Conservation (phyloP, 179 eudicot species). For the Carnegiea gigantea region DNA sequence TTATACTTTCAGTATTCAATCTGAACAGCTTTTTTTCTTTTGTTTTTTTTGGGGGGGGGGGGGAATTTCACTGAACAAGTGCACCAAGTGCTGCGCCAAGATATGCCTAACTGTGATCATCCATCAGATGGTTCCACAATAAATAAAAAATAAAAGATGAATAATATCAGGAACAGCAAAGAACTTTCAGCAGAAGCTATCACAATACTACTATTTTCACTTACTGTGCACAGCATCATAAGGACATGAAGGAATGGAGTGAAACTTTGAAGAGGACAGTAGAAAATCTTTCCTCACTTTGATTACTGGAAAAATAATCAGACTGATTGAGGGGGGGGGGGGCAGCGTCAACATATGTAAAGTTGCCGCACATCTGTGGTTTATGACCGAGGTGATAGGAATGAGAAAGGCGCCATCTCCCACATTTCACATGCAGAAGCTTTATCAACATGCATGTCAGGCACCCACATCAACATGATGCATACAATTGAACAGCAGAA, state of each 20-base stretch:
- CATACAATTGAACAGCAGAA: background rate
- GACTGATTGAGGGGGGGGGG: background rate
- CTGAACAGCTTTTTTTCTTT: no score
- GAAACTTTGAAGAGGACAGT: background rate
- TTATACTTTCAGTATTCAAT: no score
- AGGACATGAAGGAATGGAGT: background rate
- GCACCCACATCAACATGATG: constrained; percentile 18
- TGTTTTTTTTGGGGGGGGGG: no score
- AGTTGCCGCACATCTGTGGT: constrained; percentile 71
- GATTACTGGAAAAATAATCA: background rate
- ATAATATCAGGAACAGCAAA: background rate
- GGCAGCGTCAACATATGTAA: constrained; percentile 84
- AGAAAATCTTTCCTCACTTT: background rate
- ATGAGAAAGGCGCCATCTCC: constrained; percentile 99
- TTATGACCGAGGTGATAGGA: constrained; percentile 72
- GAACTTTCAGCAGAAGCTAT: background rate
- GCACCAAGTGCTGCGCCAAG: background rate
- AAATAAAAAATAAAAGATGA: background rate
- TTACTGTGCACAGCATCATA: background rate
- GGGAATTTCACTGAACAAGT: no score
- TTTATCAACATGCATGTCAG: constrained; percentile 32
- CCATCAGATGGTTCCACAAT: background rate
- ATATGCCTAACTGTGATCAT: background rate
- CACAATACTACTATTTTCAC: background rate
- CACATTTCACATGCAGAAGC: constrained; percentile 86